Evolutionary conservation across 192 early-diverging fungal genomes (phyloP).

Genomic region (Backusella parvicylindrica): DNA sequence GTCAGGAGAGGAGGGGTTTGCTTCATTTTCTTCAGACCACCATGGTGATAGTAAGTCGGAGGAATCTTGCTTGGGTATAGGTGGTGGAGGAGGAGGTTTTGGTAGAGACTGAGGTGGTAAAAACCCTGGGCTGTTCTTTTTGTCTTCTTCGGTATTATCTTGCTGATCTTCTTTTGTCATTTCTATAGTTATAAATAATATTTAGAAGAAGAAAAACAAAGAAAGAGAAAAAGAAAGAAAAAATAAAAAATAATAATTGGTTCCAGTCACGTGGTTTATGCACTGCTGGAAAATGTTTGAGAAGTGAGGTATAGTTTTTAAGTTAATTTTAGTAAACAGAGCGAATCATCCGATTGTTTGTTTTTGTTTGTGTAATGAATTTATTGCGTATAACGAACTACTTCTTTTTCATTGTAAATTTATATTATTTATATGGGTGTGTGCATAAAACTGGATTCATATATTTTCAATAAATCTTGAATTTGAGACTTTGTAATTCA

Average conservation of each 20-base stretch:
- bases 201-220: background rate
- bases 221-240: background rate
- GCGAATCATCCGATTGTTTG: background rate
- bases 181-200: background rate
- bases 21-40: constrained; percentile 22
- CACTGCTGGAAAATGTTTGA: background rate
- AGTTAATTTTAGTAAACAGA: background rate
- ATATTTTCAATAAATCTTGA: too few relatives aligned
- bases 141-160: background rate
- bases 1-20: background rate
- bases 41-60: constrained; percentile 20
- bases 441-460: too few relatives aligned
- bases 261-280: background rate
- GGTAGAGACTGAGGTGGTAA: constrained; percentile 11
- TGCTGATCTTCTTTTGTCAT: background rate
- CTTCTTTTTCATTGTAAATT: too few relatives aligned
- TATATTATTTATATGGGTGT: too few relatives aligned
- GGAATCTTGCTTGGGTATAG: constrained; percentile 10
- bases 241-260: background rate
- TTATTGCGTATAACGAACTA: too few relatives aligned
- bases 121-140: background rate
- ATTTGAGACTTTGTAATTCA: too few relatives aligned
- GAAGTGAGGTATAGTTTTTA: background rate
- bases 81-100: constrained; percentile 3
- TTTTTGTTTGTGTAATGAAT: background rate